Evolutionary conservation across 257 asterid genomes (phyloP).

Genomic region (Salvia miltiorrhiza): DNA sequence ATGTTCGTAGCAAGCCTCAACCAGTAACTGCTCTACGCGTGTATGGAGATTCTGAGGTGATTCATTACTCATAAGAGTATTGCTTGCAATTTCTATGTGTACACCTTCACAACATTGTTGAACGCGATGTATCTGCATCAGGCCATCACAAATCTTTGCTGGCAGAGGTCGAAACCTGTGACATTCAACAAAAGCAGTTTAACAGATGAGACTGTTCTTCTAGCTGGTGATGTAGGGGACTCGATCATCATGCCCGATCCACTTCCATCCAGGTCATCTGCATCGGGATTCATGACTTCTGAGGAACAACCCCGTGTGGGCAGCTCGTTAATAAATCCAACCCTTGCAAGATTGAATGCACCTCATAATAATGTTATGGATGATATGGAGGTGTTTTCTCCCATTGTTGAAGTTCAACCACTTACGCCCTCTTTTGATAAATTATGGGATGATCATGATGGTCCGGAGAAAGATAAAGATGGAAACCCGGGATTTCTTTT

Average conservation of each 20-base stretch:
- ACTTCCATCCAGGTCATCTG: constrained; percentile 66
- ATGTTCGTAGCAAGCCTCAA: constrained; percentile 83
- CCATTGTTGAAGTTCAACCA: constrained; percentile 91
- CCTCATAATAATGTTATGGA: constrained; percentile 70
- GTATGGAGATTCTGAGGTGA: constrained; percentile 73
- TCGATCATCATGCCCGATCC: constrained; percentile 90
- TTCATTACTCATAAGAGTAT: constrained; percentile 8
- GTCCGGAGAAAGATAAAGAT: constrained; percentile 52
- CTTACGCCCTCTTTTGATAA: constrained; percentile 79
- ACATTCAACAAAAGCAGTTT: constrained; percentile 55
- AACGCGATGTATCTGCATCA: constrained; percentile 32
- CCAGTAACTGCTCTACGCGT: constrained; percentile 81
- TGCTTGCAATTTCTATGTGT: background rate
- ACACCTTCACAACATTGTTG: background rate
- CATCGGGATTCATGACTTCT: constrained; percentile 37
- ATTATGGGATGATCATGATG: constrained; percentile 60
- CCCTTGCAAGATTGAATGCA: constrained; percentile 65
- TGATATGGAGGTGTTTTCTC: constrained; percentile 97
- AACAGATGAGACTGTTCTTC: constrained; percentile 66
- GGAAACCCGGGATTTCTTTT: constrained; percentile 43
- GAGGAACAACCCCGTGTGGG: constrained; percentile 61
- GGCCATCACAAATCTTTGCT: constrained; percentile 85
- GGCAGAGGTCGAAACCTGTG: constrained; percentile 86
- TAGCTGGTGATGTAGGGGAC: constrained; percentile 82
- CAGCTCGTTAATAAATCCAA: constrained; percentile 52